phyloP scores from a whole-genome alignment of 169 alveolate genomes.

The Plasmodium fragile region DNA sequence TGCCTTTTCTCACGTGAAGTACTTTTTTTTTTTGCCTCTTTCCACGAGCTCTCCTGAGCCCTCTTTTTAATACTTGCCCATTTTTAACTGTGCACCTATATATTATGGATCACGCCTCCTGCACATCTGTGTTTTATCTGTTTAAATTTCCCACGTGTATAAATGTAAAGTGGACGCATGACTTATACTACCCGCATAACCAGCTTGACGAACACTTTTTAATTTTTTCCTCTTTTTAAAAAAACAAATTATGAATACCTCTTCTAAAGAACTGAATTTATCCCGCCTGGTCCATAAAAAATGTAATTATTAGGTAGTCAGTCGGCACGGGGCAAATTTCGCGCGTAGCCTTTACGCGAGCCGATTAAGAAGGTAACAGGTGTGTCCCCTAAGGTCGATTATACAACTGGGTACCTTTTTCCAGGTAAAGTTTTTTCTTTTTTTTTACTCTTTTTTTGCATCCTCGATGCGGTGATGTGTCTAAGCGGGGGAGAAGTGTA shows the following conservation, averaged over 20 bases:
- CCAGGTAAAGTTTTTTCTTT: neutral
- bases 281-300: neutral
- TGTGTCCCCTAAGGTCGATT: neutral
- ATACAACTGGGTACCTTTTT: neutral
- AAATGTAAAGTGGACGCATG: neutral
- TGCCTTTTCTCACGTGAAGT: neutral
- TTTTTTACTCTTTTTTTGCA: neutral
- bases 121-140: neutral
- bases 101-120: neutral
- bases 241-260: neutral
- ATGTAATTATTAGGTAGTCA: neutral
- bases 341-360: neutral
- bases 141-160: neutral
- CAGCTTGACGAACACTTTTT: neutral
- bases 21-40: neutral
- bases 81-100: neutral
- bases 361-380: neutral
- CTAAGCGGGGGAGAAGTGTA: neutral
- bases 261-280: neutral
- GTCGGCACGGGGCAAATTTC: neutral
- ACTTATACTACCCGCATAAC: neutral
- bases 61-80: neutral
- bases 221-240: neutral
- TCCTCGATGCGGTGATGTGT: neutral
- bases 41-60: neutral